A percentile compares a stretch with the other conserved stretches of the same genome.
These are phyloP conservation scores for Aureobasidium sp. DNA, from an alignment of 2,329 filamentous ascomycete species.

Conservation along the genomic window DNA sequence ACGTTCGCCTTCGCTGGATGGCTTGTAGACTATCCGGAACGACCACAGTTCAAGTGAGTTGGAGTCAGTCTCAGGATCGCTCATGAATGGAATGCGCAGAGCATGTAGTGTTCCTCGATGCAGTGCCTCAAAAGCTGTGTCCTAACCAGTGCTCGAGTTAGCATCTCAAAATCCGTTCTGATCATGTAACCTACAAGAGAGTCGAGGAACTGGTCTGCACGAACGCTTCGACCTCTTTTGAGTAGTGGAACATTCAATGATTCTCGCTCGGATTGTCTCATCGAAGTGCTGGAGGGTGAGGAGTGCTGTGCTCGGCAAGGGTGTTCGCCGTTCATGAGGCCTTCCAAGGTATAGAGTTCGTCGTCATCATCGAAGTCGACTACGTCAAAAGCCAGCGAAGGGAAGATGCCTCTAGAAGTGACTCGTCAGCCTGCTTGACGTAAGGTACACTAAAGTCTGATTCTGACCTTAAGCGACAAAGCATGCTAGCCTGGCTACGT, in stretches of 20 bases:
- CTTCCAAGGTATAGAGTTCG: background rate
- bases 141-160: slow-evolving; percentile 27
- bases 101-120: slow-evolving; percentile 33
- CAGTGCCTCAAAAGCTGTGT: slow-evolving; percentile 40
- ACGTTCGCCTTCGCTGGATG: background rate
- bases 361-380: background rate
- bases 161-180: background rate
- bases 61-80: slow-evolving; percentile 28
- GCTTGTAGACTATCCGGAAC: slow-evolving; percentile 35
- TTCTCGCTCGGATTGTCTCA: background rate
- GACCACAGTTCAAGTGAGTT: slow-evolving; percentile 39
- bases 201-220: slow-evolving; percentile 35
- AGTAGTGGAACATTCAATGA: background rate
- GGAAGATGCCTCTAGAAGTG: background rate
- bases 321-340: background rate
- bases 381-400: background rate
- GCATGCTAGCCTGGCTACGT: background rate
- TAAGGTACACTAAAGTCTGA: background rate
- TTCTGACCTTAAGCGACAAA: background rate
- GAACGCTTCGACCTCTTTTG: slow-evolving; percentile 27
- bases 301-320: background rate
- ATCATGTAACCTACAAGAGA: slow-evolving; percentile 32
- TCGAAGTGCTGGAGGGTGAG: background rate
- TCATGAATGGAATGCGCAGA: slow-evolving; percentile 35
- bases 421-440: background rate